Conservation (phyloP, 1,284 basidiomycete species). For the Cryptococcus floricola region DNA sequence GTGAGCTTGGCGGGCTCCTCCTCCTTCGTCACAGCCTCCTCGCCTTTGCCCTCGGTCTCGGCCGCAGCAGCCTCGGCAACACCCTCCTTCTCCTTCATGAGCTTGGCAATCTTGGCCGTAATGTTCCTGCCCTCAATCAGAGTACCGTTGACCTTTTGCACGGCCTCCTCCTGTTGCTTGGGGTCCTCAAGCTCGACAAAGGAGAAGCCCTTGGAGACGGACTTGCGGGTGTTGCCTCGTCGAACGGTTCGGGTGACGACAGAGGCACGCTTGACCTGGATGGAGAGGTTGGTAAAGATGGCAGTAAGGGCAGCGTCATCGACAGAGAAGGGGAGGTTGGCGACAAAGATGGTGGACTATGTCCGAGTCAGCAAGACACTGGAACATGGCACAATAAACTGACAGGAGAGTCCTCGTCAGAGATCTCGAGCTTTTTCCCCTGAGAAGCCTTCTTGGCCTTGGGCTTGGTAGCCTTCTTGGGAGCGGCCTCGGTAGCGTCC, state of each 20-base stretch:
- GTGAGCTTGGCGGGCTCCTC: not conserved
- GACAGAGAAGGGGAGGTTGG: constrained; percentile 88
- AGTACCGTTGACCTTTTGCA: constrained; percentile 71
- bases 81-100: constrained; percentile 44
- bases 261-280: constrained; percentile 74
- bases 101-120: constrained; percentile 75
- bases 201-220: constrained; percentile 82
- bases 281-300: constrained; percentile 76
- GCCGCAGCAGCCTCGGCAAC: constrained; percentile 12
- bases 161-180: constrained; percentile 78
- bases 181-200: constrained; percentile 86
- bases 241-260: constrained; percentile 63
- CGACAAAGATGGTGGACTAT: constrained; percentile 84
- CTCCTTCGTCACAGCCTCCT: constrained; percentile 5
- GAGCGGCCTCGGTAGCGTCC: not conserved
- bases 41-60: not conserved
- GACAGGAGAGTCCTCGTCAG: constrained; percentile 59
- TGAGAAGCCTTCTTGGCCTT: constrained; percentile 46
- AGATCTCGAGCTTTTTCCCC: constrained; percentile 50
- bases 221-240: constrained; percentile 48
- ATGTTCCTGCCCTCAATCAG: constrained; percentile 73
- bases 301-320: constrained; percentile 71
- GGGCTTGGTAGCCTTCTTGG: constrained; percentile 38
- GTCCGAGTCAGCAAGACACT: constrained; percentile 26
- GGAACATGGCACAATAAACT: constrained; percentile 3